Evolutionary conservation across 768 basidiomycete species (phyloP).

Genomic region (Boletus rubropictus): DNA sequence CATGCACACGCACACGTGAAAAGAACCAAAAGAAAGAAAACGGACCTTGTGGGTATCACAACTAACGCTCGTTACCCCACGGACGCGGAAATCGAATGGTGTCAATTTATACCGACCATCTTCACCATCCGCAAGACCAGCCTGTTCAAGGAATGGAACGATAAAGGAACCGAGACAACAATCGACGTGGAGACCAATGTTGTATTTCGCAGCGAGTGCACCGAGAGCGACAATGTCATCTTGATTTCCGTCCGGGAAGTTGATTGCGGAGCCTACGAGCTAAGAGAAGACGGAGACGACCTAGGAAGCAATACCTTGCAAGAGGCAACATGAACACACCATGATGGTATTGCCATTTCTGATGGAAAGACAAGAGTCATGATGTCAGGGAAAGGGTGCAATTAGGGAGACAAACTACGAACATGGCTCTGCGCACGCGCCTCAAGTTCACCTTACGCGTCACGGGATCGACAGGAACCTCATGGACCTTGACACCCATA

Average conservation of each 20-base stretch:
- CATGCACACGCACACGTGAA: background rate
- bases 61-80: conserved; percentile 89
- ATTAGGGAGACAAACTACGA: conserved; percentile 26
- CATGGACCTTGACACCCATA: conserved; percentile 84
- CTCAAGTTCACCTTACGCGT: conserved; percentile 78
- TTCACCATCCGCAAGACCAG: conserved; percentile 60
- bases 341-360: conserved; percentile 89
- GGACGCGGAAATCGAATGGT: conserved; percentile 86
- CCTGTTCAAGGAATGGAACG: conserved; percentile 82
- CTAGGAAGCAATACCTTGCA: background rate
- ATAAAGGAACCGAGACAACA: conserved; percentile 94
- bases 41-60: conserved; percentile 92
- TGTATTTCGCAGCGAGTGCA: conserved; percentile 63
- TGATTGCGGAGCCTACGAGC: conserved; percentile 82
- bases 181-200: conserved; percentile 88
- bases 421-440: conserved; percentile 83
- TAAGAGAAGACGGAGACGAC: conserved; percentile 22
- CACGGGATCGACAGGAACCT: conserved; percentile 69
- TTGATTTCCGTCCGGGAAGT: conserved; percentile 82
- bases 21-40: background rate
- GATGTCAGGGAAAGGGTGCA: no score
- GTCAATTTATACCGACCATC: conserved; percentile 48
- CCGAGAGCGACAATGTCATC: conserved; percentile 81
- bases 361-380: conserved; percentile 4
- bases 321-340: conserved; percentile 35